Evolutionary conservation across 257 asterid genomes (phyloP), one percentile per base, ranked within the genome.

Genomic region (Anisodus acutangulus): DNA sequence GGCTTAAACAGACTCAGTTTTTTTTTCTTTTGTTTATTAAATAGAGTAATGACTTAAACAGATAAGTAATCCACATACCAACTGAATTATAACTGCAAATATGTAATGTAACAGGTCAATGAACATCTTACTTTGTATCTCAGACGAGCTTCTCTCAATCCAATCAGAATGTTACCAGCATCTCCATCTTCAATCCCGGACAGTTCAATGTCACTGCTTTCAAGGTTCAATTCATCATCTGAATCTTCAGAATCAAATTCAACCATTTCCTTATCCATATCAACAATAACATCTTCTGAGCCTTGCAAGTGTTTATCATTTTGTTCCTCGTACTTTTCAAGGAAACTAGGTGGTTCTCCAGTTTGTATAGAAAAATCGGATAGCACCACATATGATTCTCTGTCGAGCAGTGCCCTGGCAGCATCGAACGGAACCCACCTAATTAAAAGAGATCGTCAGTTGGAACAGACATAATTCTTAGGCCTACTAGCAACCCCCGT

Each of bases 361-460:
- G 83, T 83, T 76, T 51, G 88, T 66, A 89, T 59, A 86, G 90
- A 59, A 68, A 80, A 81, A 85, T 94, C 97, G 37, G 99, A 94
- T 66, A 95, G 86, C 67, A 91, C 93, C 63, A 87, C 96, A 79
- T 92, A 93, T 66, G 88, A 91, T 85, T 90, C 90, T 88, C 90
- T 89, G 85, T 94, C 97, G 17, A 95, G 93, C 86, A 88, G 83
- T 62, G 92, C 93, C 92, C 88, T 93, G 62, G 91, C 93, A 85
- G 89, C 85, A 85, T 93, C 95, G 87, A 90, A 95, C 11, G 90
- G 91, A 85, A 94, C 89, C 99, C 99, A 95, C 91, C 99, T 95
- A 79, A 85, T 57, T 49, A 6, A 49, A 49, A 49, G 54, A 49
- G 54, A 49, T 49, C 5, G 54, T 49, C 54, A 49, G 54, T 49